Conservation (phyloP, 2,329 filamentous ascomycete species). For the Domatiomyces catenatus region DNA sequence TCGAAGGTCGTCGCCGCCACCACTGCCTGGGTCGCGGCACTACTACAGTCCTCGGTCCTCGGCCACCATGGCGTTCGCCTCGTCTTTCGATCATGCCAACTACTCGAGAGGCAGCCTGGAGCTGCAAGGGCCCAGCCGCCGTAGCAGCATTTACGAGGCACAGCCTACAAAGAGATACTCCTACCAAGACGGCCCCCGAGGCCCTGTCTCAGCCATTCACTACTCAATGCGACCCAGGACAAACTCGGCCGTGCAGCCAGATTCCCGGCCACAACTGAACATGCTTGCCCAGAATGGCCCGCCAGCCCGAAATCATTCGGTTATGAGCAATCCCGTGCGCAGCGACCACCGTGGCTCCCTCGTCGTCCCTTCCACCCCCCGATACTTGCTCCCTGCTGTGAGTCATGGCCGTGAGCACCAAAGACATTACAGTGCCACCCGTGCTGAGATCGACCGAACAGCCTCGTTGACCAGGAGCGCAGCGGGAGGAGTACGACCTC, state of each 20-base stretch:
- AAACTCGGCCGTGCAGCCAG: conserved; percentile 12
- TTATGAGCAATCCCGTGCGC: conserved; percentile 9
- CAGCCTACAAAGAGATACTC: conserved; percentile 13
- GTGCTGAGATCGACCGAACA: conserved; percentile 12
- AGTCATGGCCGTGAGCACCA: conserved; percentile 10
- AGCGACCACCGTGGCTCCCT: conserved; percentile 10
- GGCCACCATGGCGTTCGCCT: conserved; percentile 12
- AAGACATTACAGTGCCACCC: conserved; percentile 14
- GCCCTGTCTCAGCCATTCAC: conserved; percentile 12
- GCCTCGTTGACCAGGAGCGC: conserved; percentile 1
- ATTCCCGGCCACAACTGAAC: conserved; percentile 14
- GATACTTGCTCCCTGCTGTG: conserved; percentile 12
- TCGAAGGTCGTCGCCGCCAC: conserved; percentile 9
- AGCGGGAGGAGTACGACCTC: background rate
- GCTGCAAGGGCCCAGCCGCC: conserved; percentile 2
- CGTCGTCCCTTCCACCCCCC: conserved; percentile 1
- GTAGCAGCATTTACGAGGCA: conserved; percentile 12
- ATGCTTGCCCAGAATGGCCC: conserved; percentile 10
- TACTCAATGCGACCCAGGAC: conserved; percentile 16
- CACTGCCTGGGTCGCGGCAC: conserved; percentile 2
- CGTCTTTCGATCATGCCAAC: conserved; percentile 6
- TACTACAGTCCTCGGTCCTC: conserved; percentile 13
- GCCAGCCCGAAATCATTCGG: conserved; percentile 15
- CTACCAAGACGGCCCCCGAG: conserved; percentile 4
- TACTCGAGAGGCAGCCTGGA: background rate